Conservation (phyloP, 768 basidiomycete species). For the Leccinellum luteum region DNA sequence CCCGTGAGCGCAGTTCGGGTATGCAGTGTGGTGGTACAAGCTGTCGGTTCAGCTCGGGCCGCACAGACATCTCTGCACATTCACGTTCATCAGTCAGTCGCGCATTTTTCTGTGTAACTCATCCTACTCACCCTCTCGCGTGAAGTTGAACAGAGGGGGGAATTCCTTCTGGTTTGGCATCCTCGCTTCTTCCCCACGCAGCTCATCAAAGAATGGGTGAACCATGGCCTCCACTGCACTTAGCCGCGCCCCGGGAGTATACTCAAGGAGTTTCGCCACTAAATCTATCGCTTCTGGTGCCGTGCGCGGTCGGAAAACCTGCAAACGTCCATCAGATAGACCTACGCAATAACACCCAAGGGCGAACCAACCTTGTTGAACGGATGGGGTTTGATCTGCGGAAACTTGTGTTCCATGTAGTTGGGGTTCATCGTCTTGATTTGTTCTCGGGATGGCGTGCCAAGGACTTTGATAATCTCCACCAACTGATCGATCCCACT, state of each 20-base stretch:
- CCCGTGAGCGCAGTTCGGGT: conserved; percentile 81
- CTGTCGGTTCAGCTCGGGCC: conserved; percentile 89
- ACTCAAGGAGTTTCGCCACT: conserved; percentile 92
- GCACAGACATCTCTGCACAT: conserved; percentile 84
- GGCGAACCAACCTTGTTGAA: conserved; percentile 77
- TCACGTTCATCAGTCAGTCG: conserved; percentile 4
- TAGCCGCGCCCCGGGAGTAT: conserved; percentile 92
- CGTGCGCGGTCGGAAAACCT: conserved; percentile 98
- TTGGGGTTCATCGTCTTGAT: conserved; percentile 99
- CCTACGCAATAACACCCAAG: not conserved
- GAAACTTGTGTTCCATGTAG: conserved; percentile 99
- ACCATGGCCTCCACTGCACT: conserved; percentile 91
- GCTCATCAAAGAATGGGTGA: conserved; percentile 96
- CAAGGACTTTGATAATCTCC: conserved; percentile 99
- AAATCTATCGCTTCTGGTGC: conserved; percentile 94
- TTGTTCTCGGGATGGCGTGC: conserved; percentile 96
- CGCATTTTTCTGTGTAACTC: not conserved
- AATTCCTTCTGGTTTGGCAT: conserved; percentile 98
- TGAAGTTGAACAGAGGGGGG: conserved; percentile 92
- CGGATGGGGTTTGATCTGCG: conserved; percentile 99
- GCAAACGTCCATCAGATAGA: conserved; percentile 16
- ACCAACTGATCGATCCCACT: conserved; percentile 98
- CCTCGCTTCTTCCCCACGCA: conserved; percentile 83
- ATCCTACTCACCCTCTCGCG: conserved; percentile 78
- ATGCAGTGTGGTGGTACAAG: conserved; percentile 91